These are phyloP conservation scores for Tilletia caries DNA, from an alignment of 1,284 basidiomycete genomes.

Conservation along the genomic window DNA sequence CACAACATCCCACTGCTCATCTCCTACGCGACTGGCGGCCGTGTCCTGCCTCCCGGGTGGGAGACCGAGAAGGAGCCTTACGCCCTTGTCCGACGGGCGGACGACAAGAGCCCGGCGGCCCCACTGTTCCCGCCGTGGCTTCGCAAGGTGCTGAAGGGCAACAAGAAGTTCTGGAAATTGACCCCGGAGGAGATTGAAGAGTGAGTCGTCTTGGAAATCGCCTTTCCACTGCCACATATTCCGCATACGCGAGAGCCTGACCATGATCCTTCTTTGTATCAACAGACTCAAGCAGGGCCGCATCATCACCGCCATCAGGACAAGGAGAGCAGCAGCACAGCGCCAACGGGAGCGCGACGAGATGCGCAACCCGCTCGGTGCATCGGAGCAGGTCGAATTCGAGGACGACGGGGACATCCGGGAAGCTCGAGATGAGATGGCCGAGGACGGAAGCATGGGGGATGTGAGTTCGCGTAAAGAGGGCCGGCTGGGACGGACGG, in stretches of 20 bases:
- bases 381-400: not conserved
- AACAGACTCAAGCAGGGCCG: not conserved
- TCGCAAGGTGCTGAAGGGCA: constrained; percentile 39
- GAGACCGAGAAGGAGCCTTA: constrained; percentile 49
- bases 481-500: not conserved
- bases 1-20: constrained; percentile 69
- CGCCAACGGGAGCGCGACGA: constrained; percentile 12
- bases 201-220: not conserved
- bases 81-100: constrained; percentile 23
- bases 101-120: constrained; percentile 20
- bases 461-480: not conserved
- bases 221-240: not conserved
- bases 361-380: constrained; percentile 11
- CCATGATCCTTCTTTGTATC: not conserved
- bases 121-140: constrained; percentile 48
- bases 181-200: constrained; percentile 43
- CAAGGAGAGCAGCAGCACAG: not conserved
- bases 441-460: constrained; percentile 8
- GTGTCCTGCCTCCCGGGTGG: constrained; percentile 65
- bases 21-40: constrained; percentile 62
- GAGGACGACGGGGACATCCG: not conserved
- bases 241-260: not conserved
- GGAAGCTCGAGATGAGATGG: not conserved
- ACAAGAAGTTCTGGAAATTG: constrained; percentile 48
- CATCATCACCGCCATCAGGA: not conserved